These are phyloP conservation scores for Penicillium sp. DNA, from an alignment of 2,329 filamentous ascomycete species.

Conservation along the genomic window DNA sequence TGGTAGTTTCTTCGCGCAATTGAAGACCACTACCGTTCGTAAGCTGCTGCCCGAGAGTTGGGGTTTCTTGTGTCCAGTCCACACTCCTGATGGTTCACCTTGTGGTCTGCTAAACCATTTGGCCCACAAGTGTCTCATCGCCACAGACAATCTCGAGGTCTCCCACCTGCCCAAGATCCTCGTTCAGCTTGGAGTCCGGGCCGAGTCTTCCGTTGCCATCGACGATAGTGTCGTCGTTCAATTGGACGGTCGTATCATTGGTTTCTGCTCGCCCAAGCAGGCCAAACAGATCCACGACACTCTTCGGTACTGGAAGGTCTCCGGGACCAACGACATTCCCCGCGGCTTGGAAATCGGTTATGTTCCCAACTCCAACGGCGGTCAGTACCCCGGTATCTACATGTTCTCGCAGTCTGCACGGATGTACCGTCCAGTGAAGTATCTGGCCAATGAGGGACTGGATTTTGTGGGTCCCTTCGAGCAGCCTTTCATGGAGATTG, in stretches of 20 bases:
- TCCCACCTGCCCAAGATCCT: constrained; percentile 74
- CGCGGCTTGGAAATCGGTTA: constrained; percentile 87
- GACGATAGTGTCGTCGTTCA: constrained; percentile 86
- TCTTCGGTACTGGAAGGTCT: constrained; percentile 92
- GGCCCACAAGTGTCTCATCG: constrained; percentile 89
- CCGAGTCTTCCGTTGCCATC: constrained; percentile 73
- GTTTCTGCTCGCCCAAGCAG: constrained; percentile 85
- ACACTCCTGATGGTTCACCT: constrained; percentile 93
- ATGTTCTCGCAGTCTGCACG: constrained; percentile 83
- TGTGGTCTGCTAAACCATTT: constrained; percentile 95
- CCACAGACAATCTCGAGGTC: constrained; percentile 72
- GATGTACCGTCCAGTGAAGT: constrained; percentile 91
- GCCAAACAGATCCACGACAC: constrained; percentile 81
- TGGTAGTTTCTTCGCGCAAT: constrained; percentile 96
- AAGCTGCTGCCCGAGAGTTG: constrained; percentile 95
- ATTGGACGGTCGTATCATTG: constrained; percentile 85
- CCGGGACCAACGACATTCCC: constrained; percentile 78
- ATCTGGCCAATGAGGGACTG: constrained; percentile 79
- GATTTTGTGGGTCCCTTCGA: constrained; percentile 93
- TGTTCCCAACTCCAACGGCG: constrained; percentile 81
- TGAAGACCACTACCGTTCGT: constrained; percentile 95
- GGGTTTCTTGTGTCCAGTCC: constrained; percentile 96
- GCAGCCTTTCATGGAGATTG: constrained; percentile 98
- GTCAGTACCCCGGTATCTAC: constrained; percentile 96
- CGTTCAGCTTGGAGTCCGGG: constrained; percentile 75